These are phyloP conservation scores for Halophytophthora polymorphica DNA, from an alignment of 352 stramenopile genomes.

Conservation along the genomic window DNA sequence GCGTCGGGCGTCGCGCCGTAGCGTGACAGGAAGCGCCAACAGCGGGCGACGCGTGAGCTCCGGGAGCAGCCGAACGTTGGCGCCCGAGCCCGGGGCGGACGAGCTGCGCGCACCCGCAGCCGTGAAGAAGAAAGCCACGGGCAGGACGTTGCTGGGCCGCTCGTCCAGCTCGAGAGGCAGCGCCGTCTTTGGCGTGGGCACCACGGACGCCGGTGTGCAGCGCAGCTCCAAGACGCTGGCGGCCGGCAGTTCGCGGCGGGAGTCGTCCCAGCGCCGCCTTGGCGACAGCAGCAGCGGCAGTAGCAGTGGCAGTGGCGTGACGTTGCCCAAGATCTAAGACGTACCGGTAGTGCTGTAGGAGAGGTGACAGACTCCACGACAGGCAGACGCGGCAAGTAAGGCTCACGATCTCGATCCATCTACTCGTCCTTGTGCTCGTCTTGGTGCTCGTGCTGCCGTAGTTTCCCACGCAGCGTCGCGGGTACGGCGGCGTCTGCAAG, in stretches of 20 bases:
- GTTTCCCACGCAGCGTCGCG: slow-evolving; percentile 29
- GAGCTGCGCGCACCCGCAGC: slow-evolving; percentile 48
- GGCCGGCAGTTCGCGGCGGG: slow-evolving; percentile 9
- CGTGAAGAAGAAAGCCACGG: slow-evolving; percentile 53
- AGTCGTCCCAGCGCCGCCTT: slow-evolving; percentile 21
- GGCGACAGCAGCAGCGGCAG: slow-evolving; percentile 19
- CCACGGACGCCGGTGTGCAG: slow-evolving; percentile 29
- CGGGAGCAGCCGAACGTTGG: slow-evolving; percentile 3
- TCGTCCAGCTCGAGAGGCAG: slow-evolving; percentile 34
- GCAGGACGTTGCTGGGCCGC: slow-evolving; percentile 26
- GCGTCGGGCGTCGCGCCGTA: too few relatives aligned
- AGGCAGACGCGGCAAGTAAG: not conserved
- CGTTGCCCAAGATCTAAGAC: slow-evolving; percentile 45
- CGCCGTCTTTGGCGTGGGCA: slow-evolving; percentile 13
- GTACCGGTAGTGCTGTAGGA: not conserved
- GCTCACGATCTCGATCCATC: not conserved
- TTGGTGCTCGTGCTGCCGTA: slow-evolving; percentile 27
- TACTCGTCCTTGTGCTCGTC: not conserved
- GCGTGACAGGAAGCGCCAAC: not conserved
- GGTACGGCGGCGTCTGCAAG: slow-evolving; percentile 15
- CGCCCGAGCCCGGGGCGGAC: slow-evolving; percentile 16
- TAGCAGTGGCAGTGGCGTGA: slow-evolving; percentile 44
- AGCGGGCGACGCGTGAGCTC: slow-evolving; percentile 11
- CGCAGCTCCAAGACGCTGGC: slow-evolving; percentile 41
- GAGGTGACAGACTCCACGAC: too few relatives aligned